Base-by-base conservation (phyloP, 371 early-diverging fungal species). In the Actinomortierella wolfii region DNA sequence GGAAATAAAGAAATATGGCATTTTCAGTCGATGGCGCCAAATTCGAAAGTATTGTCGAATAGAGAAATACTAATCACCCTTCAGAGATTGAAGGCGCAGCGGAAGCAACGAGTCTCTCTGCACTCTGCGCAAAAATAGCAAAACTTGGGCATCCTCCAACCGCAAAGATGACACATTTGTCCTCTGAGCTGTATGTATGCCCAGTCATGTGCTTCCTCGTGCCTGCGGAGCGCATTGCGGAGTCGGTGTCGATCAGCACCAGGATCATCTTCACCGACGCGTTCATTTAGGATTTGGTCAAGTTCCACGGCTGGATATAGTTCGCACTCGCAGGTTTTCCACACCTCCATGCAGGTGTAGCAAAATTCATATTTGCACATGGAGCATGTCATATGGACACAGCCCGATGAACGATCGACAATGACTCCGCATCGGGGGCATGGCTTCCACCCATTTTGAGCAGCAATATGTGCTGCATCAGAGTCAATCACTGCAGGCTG, bases 301-400 rank as follows among this genome's bases (percentile, higher is more conserved):
- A 67, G 29, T 13, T 67, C 67, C n/a, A n/a, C 61, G 0, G 28
- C 39, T 3, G 67, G 67, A 17, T 48, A 67, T 24, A 61, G 56
- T 1, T 67, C 67, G 29, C 67, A 67, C 0, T 0, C 34, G 61
- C 67, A 67, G 13, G 56, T 67, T 47, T 17, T 43, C 67, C 67
- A 67, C 25, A 17, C 13, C 34, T 46, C 23, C 43, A 14, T 11
- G 18, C 67, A 67, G 0, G 57, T 67, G 20, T 67, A 67, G 46
- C 67, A 67, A 40, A 67, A 67, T 15, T 67, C 67, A 46, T 51
- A 1, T 45, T 44, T 17, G 42, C 67, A 67, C 5, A 56, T 4
- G 45, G n/a, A n/a, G n/a, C 67, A 67, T 1, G 61, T 67, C 9
- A 67, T 67, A 17, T 67, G 67, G 1, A 67, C 54, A 18, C 67